Evolutionary conservation across 2,329 filamentous ascomycete genomes (phyloP).

Genomic region (Penicillium rolfsii): DNA sequence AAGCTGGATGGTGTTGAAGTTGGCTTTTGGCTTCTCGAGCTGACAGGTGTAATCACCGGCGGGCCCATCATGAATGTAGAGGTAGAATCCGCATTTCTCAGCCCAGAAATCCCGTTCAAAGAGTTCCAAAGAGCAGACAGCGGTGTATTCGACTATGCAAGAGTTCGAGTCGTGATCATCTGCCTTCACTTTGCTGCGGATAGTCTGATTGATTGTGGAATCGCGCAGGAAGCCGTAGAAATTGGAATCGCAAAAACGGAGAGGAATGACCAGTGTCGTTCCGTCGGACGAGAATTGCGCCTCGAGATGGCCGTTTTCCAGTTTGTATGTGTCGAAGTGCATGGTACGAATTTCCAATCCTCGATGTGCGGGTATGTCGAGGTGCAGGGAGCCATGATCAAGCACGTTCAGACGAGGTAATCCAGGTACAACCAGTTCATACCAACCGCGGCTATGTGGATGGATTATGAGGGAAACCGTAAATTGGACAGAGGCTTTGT

Average conservation of each 20-base stretch:
- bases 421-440: constrained; percentile 33
- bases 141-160: constrained; percentile 28
- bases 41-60: constrained; percentile 29
- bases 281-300: constrained; percentile 31
- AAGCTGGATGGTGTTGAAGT: constrained; percentile 29
- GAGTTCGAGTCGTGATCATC: background rate
- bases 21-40: constrained; percentile 15
- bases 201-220: constrained; percentile 30
- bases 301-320: constrained; percentile 37
- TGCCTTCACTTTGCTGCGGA: constrained; percentile 13
- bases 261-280: constrained; percentile 31
- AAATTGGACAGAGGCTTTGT: constrained; percentile 28
- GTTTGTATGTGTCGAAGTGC: constrained; percentile 29
- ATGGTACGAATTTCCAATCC: constrained; percentile 38
- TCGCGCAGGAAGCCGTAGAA: constrained; percentile 37
- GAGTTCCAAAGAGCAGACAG: constrained; percentile 34
- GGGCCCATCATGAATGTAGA: constrained; percentile 38
- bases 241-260: constrained; percentile 32
- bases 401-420: constrained; percentile 31
- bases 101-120: constrained; percentile 36
- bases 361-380: constrained; percentile 31
- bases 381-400: constrained; percentile 36
- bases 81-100: constrained; percentile 34
- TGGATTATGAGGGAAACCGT: constrained; percentile 22
- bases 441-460: constrained; percentile 30